Percentiles rank a stretch among this genome's conserved stretches.
phyloP scores from a whole-genome alignment of 768 basidiomycete genomes.

The Cystobasidium ongulense region DNA sequence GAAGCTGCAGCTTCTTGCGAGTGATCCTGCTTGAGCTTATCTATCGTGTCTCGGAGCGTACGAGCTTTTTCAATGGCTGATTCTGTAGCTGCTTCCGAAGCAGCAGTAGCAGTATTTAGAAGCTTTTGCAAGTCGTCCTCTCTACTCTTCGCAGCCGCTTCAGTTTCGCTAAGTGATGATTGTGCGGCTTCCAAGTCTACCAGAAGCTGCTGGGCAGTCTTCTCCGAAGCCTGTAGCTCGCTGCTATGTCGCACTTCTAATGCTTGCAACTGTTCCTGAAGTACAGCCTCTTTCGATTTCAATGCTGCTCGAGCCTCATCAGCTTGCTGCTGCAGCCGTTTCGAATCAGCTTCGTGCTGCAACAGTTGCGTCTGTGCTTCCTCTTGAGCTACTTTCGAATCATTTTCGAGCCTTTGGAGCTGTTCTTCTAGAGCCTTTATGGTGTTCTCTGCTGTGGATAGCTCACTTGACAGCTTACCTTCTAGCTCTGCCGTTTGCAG shows the following conservation, averaged over 20 bases:
- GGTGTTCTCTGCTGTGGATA: neutral
- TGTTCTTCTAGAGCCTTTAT: neutral
- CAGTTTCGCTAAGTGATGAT: neutral
- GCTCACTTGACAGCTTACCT: neutral
- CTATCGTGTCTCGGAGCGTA: neutral
- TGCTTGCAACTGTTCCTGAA: neutral
- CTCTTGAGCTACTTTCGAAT: neutral
- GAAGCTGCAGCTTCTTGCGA: neutral
- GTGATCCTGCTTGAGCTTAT: neutral
- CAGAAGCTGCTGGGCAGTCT: neutral
- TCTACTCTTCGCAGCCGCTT: neutral
- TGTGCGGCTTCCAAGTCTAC: neutral
- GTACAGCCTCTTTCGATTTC: neutral
- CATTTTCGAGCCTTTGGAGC: neutral
- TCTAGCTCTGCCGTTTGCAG: neutral
- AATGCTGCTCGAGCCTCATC: neutral
- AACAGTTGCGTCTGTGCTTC: neutral
- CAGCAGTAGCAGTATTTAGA: neutral
- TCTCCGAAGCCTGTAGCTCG: neutral
- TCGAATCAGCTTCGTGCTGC: neutral
- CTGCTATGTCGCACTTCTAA: neutral
- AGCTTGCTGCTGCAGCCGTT: constrained; percentile 9
- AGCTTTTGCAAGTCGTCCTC: constrained; percentile 3
- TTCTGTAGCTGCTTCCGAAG: neutral
- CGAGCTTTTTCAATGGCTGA: neutral